A percentile compares a stretch with the other conserved stretches of the same genome.
phyloP scores from a whole-genome alignment of 2,329 filamentous ascomycete species.

The Chaetomium sp. region DNA sequence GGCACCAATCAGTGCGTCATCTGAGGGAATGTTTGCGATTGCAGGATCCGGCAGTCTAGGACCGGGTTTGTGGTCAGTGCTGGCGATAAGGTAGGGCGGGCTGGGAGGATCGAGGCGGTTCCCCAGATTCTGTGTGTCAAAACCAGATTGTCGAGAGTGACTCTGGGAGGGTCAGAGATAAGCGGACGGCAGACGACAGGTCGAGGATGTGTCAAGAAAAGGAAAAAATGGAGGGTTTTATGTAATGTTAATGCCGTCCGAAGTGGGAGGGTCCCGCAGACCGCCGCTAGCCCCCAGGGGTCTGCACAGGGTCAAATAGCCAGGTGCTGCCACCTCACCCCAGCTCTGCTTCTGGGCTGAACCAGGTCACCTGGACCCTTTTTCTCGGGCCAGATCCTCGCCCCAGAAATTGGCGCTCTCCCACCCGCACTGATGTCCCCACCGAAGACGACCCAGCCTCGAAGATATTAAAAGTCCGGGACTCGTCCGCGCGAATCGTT shows the following conservation, averaged over 20 bases:
- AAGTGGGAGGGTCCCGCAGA: constrained; percentile 37
- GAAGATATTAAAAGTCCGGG: constrained; percentile 16
- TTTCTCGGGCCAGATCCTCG: constrained; percentile 25
- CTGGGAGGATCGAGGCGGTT: constrained; percentile 40
- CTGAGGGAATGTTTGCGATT: constrained; percentile 39
- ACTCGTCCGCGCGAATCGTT: constrained; percentile 21
- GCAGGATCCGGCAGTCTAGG: constrained; percentile 46
- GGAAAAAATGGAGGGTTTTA: constrained; percentile 50
- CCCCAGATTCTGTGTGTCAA: constrained; percentile 38
- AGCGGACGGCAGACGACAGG: constrained; percentile 45
- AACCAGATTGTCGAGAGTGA: constrained; percentile 37
- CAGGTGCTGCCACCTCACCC: constrained; percentile 32
- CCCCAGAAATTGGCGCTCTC: constrained; percentile 21
- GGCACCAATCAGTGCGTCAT: constrained; percentile 49
- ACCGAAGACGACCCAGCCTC: not conserved
- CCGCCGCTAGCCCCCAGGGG: constrained; percentile 30
- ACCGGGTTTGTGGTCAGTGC: constrained; percentile 37
- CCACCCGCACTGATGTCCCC: constrained; percentile 8
- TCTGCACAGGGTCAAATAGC: constrained; percentile 34
- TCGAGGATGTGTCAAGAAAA: constrained; percentile 47
- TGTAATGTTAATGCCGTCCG: constrained; percentile 49
- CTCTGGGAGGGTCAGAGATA: constrained; percentile 40
- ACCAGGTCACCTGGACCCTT: constrained; percentile 34
- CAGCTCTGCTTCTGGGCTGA: constrained; percentile 30
- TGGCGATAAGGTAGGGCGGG: constrained; percentile 41